Evolutionary conservation across 257 asterid species (phyloP), one percentile per base, ranked within the genome.

Genomic region (Eustoma russellianum): DNA sequence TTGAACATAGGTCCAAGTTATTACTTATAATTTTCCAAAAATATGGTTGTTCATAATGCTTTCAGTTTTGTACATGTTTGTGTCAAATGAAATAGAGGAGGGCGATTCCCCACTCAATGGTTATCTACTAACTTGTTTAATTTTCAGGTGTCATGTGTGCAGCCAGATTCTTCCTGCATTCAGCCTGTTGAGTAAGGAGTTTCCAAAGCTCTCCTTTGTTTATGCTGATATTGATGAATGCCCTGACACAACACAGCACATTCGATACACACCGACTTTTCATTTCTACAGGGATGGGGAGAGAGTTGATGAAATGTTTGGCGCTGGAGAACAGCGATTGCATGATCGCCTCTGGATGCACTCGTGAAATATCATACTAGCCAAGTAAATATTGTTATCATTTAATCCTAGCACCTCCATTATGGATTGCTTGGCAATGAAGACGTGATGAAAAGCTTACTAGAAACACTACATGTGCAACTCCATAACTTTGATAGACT

Each of bases 331-430:
- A 56, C 86, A 87, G 52, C 80, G 98, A 12, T 75, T 91, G 34
- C 92, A 75, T 18, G 96, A 91, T 66, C 92, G 95, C 59, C 80
- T 91, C 5, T 91, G 96, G 96, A 76, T 91, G 66, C 98, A 90
- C 60, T 86, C 89, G 9, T 89, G 67, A 68, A 40, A 24, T 24
- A 24, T 24, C 30, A 24, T 24, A 24, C 3, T 24, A 24, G 30
- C 3, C 3, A 4, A 4, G 2, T 24, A 24, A 19, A 24, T 24
- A 4, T 24, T 24, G 30, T 24, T 24, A 24, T 24, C 30, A 24
- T 2, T 24, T 24, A 24, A 4, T 24, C 30, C 2, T 2, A 24
- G 30, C 30, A 24, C 30, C 30, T 24, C 1, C n/a, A n/a, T n/a
- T 24, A 24, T 24, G 30, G 30, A 1, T 1, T 24, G 1, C 30